Percentiles rank a stretch among this genome's conserved stretches.
phyloP scores from a whole-genome alignment of 1,139 yeast genomes.

The Kodamaea sp. region DNA sequence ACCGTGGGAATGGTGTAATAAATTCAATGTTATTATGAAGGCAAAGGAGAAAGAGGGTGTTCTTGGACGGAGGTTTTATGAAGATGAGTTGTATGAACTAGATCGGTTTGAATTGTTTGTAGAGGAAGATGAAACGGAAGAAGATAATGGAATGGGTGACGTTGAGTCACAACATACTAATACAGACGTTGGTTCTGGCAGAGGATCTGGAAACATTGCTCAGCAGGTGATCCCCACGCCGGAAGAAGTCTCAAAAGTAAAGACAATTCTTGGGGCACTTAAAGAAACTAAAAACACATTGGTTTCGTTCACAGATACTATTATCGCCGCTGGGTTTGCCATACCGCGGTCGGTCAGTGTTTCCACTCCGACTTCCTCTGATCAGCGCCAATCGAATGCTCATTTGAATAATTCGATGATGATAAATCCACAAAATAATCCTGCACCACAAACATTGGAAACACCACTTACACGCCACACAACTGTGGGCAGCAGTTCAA shows the following conservation, averaged over 20 bases:
- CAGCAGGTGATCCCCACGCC: background rate
- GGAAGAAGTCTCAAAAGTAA: constrained; percentile 1
- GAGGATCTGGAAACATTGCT: constrained; percentile 1
- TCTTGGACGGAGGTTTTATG: constrained; percentile 73
- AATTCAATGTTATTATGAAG: constrained; percentile 57
- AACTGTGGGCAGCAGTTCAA: background rate
- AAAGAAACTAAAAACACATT: constrained; percentile 36
- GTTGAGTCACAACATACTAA: constrained; percentile 4
- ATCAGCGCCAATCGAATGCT: constrained; percentile 10
- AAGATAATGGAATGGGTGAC: constrained; percentile 13
- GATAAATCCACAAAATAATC: background rate
- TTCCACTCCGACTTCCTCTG: constrained; percentile 20
- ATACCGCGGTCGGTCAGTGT: constrained; percentile 52
- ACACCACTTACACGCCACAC: background rate
- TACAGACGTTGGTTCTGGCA: background rate
- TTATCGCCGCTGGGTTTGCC: constrained; percentile 60
- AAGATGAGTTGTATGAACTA: constrained; percentile 55
- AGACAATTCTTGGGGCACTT: constrained; percentile 12
- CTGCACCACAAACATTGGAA: background rate
- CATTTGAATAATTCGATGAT: constrained; percentile 12
- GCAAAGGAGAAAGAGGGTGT: constrained; percentile 75
- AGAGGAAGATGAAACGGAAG: constrained; percentile 27
- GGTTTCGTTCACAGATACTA: constrained; percentile 47
- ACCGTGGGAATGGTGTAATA: constrained; percentile 88
- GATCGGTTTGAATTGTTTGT: constrained; percentile 43